Conservation (phyloP, 331 rosid species). For the Quercus phellos region DNA sequence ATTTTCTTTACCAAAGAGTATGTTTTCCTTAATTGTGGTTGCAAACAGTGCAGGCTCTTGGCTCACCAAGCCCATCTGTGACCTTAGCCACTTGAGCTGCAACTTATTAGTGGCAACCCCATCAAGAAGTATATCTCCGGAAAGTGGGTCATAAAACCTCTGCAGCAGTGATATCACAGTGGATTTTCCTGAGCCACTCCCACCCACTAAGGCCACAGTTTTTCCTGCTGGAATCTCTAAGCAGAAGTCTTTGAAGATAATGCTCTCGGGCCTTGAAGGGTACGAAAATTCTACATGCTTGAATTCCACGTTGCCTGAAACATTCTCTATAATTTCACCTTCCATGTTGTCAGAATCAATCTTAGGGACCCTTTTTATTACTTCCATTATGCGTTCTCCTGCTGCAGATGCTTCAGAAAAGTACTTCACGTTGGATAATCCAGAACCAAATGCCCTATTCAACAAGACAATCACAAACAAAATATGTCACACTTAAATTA, state of each 20-base stretch:
- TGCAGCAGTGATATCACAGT: conserved; percentile 70
- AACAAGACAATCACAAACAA: not conserved
- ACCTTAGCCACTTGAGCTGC: conserved; percentile 79
- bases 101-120: conserved; percentile 52
- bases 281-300: conserved; percentile 50
- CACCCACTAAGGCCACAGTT: conserved; percentile 73
- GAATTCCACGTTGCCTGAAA: conserved; percentile 67
- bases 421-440: conserved; percentile 73
- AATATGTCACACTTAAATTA: not conserved
- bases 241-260: conserved; percentile 41
- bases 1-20: conserved; percentile 80
- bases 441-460: conserved; percentile 69
- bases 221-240: conserved; percentile 61
- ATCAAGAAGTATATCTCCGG: conserved; percentile 63
- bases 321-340: conserved; percentile 46
- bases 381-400: conserved; percentile 62
- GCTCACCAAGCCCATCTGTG: conserved; percentile 85
- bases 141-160: conserved; percentile 75
- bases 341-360: conserved; percentile 74
- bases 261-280: conserved; percentile 79
- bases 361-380: conserved; percentile 66
- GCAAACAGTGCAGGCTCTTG: conserved; percentile 92
- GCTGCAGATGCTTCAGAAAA: conserved; percentile 71
- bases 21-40: conserved; percentile 68
- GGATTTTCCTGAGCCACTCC: conserved; percentile 88